Evolutionary conservation across 129 eudicot species (phyloP), one percentile per base, ranked within the genome.

Genomic region (Oenanthe sinensis): DNA sequence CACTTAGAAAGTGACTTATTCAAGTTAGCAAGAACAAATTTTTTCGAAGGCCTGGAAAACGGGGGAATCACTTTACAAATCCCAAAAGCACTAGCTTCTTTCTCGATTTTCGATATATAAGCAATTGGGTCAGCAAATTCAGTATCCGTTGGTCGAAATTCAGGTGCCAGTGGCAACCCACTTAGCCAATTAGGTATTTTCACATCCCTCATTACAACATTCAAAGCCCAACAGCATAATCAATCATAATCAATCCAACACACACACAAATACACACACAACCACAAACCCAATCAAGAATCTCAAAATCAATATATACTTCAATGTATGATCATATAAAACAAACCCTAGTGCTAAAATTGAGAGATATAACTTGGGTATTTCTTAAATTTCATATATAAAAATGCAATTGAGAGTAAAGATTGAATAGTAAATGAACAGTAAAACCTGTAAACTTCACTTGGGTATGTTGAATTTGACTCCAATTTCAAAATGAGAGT

Each of bases 41-140:
- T 92, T 50, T 89, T 92, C 1, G 97, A 87, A 26, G 99, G 99
- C 78, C 83, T 95, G 11, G 99, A 95, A 78, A 92, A 82, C 17
- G 99, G 99, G 3, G 99, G 99, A 77, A 95, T 87, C 14, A 95
- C 92, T 82, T 92, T 95, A 85, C 99, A 95, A 46, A 95, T 95
- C 76, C 99, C 99, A 84, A 88, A 95, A 22, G 89, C 97, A 86
- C 96, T 86, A 62, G 99, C 97, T 91, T 95, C 89, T 85, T 90
- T 95, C 88, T 95, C 99, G 55, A 95, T 95, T 78, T 95, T 95
- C 43, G 99, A 95, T 71, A 95, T 95, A 72, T 95, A 95, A n/a
- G 99, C 99, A 76, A 95, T 89, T 26, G 99, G 99, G 91, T 95
- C 99, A 0, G 97, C 97, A 65, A 95, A 95, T 87, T 95, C 99